These are phyloP conservation scores for Cercospora sojina DNA, from an alignment of 2,329 filamentous ascomycete species.

Conservation along the genomic window DNA sequence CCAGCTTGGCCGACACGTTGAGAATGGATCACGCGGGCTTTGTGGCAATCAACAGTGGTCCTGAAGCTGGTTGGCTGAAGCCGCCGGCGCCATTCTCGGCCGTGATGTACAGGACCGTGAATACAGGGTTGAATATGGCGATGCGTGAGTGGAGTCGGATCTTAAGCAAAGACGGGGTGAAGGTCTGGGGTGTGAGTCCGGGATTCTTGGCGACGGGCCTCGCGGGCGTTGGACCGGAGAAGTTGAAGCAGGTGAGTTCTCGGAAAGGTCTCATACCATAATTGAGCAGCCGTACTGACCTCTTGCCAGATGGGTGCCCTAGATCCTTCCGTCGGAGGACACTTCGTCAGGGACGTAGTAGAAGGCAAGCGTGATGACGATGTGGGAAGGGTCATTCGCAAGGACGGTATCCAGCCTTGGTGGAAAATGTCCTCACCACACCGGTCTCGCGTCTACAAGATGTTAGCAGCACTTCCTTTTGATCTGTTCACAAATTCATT, in stretches of 20 bases:
- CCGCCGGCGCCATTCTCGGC: slow-evolving; percentile 28
- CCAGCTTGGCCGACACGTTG: slow-evolving; percentile 41
- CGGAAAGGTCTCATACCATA: too few relatives aligned
- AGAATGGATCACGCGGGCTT: slow-evolving; percentile 32
- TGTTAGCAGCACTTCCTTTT: background rate
- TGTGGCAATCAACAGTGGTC: slow-evolving; percentile 27
- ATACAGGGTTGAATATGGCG: slow-evolving; percentile 52
- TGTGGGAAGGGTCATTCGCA: slow-evolving; percentile 41
- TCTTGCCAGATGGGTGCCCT: slow-evolving; percentile 39
- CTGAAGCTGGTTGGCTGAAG: slow-evolving; percentile 52
- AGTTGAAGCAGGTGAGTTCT: slow-evolving; percentile 26
- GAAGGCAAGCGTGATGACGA: slow-evolving; percentile 44
- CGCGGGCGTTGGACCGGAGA: slow-evolving; percentile 36
- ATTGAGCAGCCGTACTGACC: background rate
- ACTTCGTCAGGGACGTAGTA: slow-evolving; percentile 40
- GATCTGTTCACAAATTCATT: background rate
- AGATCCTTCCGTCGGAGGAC: slow-evolving; percentile 40
- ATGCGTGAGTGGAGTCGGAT: slow-evolving; percentile 50
- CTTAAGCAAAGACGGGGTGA: slow-evolving; percentile 47
- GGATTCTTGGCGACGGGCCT: slow-evolving; percentile 50
- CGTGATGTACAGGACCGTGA: slow-evolving; percentile 44
- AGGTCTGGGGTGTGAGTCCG: slow-evolving; percentile 49
- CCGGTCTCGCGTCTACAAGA: background rate
- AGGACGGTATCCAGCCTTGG: slow-evolving; percentile 42
- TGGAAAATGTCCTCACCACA: slow-evolving; percentile 21